Percentiles rank a stretch among this genome's conserved stretches.
These are phyloP conservation scores for Isatis tinctoria DNA, from an alignment of 345 rosid species.

Conservation along the genomic window DNA sequence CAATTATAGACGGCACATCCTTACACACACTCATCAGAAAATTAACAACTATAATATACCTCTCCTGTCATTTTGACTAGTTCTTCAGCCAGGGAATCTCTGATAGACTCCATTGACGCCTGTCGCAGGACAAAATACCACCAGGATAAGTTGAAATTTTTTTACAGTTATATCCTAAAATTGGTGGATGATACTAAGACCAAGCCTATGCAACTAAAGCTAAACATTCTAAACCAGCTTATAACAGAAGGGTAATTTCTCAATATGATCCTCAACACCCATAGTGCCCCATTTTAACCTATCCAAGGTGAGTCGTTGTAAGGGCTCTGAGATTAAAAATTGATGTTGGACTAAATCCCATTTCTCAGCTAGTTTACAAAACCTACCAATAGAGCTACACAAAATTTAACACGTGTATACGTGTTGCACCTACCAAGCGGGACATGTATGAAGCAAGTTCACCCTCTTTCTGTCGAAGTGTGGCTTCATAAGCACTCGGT, in stretches of 20 bases:
- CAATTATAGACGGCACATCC: conserved; percentile 14
- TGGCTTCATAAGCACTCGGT: conserved; percentile 84
- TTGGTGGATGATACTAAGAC: neutral
- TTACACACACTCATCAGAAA: neutral
- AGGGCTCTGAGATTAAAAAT: neutral
- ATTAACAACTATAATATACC: conserved; percentile 35
- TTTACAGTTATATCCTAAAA: conserved; percentile 3
- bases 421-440: conserved; percentile 64
- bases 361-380: conserved; percentile 11
- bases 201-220: neutral
- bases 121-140: conserved; percentile 19
- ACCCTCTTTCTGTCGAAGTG: conserved; percentile 99
- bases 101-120: conserved; percentile 93
- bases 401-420: neutral
- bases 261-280: conserved; percentile 9
- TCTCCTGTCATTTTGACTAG: conserved; percentile 92
- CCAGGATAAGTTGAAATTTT: neutral
- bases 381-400: conserved; percentile 2
- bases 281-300: conserved; percentile 11
- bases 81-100: conserved; percentile 98
- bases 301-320: conserved; percentile 1
- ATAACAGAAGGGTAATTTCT: neutral
- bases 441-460: conserved; percentile 97
- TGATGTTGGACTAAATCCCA: conserved; percentile 1
- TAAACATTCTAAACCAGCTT: conserved; percentile 10